Percentiles rank a stretch among this genome's conserved stretches.
Evolutionary conservation across 345 rosid genomes (phyloP).

Genomic region (Euphorbia lathyris): DNA sequence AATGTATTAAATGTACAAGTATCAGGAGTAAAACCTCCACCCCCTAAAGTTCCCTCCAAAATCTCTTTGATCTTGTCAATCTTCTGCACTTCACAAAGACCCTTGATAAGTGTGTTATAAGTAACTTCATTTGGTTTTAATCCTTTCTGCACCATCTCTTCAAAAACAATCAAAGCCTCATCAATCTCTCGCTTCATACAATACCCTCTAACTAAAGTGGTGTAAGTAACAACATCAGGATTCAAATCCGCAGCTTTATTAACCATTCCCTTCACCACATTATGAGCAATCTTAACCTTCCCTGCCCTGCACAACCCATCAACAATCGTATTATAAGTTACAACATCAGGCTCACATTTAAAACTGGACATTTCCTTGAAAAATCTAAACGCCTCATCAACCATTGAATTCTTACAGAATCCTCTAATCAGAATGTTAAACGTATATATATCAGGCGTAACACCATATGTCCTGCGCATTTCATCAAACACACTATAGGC

Average conservation of each 20-base stretch:
- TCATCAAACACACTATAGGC: conserved; percentile 63
- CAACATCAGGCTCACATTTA: conserved; percentile 57
- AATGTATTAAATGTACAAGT: conserved; percentile 73
- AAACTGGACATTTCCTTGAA: conserved; percentile 58
- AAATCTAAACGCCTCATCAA: conserved; percentile 56
- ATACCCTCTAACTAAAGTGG: conserved; percentile 77
- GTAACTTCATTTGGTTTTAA: conserved; percentile 58
- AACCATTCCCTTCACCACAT: conserved; percentile 64
- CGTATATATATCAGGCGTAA: conserved; percentile 63
- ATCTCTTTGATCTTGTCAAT: conserved; percentile 54
- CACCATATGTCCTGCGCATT: conserved; percentile 75
- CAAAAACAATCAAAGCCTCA: conserved; percentile 55
- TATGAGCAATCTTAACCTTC: conserved; percentile 66
- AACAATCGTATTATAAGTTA: conserved; percentile 73
- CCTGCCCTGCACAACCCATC: conserved; percentile 83
- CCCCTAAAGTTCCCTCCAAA: conserved; percentile 33
- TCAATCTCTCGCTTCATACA: conserved; percentile 66
- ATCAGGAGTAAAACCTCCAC: conserved; percentile 53
- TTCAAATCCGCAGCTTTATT: conserved; percentile 41
- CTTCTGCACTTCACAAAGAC: conserved; percentile 60
- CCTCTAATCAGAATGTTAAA: conserved; percentile 71
- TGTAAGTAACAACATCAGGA: conserved; percentile 68
- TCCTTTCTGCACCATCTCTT: conserved; percentile 48
- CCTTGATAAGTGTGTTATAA: conserved; percentile 70
- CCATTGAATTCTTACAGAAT: conserved; percentile 70